Conservation (phyloP, 2,329 filamentous ascomycete genomes). For the Paecilomyces sp. region DNA sequence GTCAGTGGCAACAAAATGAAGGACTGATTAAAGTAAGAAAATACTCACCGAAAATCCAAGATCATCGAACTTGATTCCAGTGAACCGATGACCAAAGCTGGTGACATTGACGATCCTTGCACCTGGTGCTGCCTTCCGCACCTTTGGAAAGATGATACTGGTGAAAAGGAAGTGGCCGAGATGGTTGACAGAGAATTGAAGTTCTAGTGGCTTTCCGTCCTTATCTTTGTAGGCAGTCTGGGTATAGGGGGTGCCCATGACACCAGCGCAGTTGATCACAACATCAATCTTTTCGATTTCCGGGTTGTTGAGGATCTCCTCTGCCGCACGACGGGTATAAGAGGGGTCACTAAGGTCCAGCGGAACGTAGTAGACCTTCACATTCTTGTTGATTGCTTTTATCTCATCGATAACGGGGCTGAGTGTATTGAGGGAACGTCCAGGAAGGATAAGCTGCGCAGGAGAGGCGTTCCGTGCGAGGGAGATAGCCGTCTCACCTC, state of each 20-base stretch:
- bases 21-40: too few species aligned
- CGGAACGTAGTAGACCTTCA: conserved; percentile 11
- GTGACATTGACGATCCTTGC: conserved; percentile 30
- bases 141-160: conserved; percentile 10
- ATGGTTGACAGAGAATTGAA: not conserved
- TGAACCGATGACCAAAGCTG: conserved; percentile 26
- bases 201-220: conserved; percentile 6
- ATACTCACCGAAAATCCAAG: not conserved
- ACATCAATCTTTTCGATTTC: conserved; percentile 11
- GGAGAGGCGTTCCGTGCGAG: conserved; percentile 9
- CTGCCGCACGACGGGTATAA: conserved; percentile 11
- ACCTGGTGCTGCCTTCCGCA: conserved; percentile 7
- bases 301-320: conserved; percentile 4
- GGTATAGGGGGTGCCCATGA: conserved; percentile 10
- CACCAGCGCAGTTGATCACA: conserved; percentile 16
- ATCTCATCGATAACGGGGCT: conserved; percentile 11
- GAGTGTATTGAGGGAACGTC: conserved; percentile 10
- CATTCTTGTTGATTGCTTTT: conserved; percentile 6
- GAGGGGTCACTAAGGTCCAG: conserved; percentile 11
- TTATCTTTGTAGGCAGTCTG: conserved; percentile 11
- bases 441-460: conserved; percentile 12
- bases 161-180: conserved; percentile 5
- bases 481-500: conserved; percentile 10
- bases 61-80: not conserved
- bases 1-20: not conserved